Evolutionary conservation across 768 basidiomycete genomes (phyloP).

Genomic region (Rhizopogon sp.): DNA sequence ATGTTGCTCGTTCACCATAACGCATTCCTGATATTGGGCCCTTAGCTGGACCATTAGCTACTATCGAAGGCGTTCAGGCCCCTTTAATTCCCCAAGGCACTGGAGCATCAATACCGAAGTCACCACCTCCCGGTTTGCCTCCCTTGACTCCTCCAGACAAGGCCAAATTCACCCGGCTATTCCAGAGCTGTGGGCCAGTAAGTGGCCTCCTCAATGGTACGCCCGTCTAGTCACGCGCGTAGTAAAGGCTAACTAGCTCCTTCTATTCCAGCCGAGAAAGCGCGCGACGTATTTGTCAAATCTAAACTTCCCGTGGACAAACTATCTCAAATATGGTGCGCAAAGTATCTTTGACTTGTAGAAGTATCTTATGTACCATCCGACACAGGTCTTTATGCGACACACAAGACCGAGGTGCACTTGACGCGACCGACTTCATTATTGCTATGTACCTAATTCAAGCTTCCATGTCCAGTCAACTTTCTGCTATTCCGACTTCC

Average conservation of each 20-base stretch:
- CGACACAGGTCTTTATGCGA: conserved; percentile 83
- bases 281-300: conserved; percentile 86
- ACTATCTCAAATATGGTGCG: conserved; percentile 89
- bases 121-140: conserved; percentile 57
- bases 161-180: conserved; percentile 78
- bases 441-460: conserved; percentile 97
- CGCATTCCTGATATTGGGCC: conserved; percentile 10
- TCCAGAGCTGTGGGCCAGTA: conserved; percentile 62
- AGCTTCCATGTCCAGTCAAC: conserved; percentile 76
- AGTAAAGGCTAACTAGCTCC: neutral
- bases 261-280: conserved; percentile 64
- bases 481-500: conserved; percentile 63
- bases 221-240: conserved; percentile 12
- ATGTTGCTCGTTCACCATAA: neutral
- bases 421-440: conserved; percentile 89
- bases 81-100: conserved; percentile 55
- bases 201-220: conserved; percentile 77
- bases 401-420: conserved; percentile 82
- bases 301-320: conserved; percentile 84
- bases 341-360: conserved; percentile 1
- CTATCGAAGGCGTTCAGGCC: conserved; percentile 61
- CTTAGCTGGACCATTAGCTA: conserved; percentile 80
- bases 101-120: conserved; percentile 51
- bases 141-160: conserved; percentile 75
- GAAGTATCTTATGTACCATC: neutral